Evolutionary conservation across 768 basidiomycete genomes (phyloP), one percentile per base, ranked within the genome.

Genomic region (Russula sp.): DNA sequence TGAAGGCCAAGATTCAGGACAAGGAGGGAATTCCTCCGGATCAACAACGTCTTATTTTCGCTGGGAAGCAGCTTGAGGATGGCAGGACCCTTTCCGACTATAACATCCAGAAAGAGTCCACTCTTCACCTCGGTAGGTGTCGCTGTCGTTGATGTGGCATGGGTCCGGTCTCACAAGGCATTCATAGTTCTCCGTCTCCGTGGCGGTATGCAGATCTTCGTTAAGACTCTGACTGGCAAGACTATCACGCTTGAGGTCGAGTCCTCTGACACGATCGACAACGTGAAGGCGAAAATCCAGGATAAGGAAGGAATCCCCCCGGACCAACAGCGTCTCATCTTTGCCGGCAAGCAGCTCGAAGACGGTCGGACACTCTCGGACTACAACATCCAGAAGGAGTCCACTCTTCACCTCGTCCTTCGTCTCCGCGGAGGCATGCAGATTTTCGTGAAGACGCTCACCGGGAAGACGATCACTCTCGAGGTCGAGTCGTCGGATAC

Each of bases 201-300:
- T 43, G 71, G 71, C 47, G 71, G 71, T 22, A 72, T 72, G 71
- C 71, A 81, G 70, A 81, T 80, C 70, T 80, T 81, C 69, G 79
- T 81, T 67, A 81, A 75, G 75, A 77, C 74, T 25, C 63, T 79
- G 38, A 79, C 78, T 45, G 79, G 79, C n/a, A 81, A 81, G 76
- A 81, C 79, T 49, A 82, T 82, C 70, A 82, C 81, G 32, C 74
- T 82, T 39, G 81, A 83, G 72, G 81, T 83, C 58, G 80, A 72
- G 57, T 72, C 71, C 0, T 72, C 71, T 1, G 71, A 72, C 62
- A 72, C 71, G 6, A 72, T 72, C 42, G 71, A 72, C 54, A 72
- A 71, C 9, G 71, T 71, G 4, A 72, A 72, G 67, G 69, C 69
- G 36, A 71, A 72, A 60, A 72, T 72, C n/a, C 70, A 72, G 53